A percentile compares a stretch with the other conserved stretches of the same genome.
Conservation (phyloP, 2,329 filamentous ascomycete genomes). For the Arachnomyces sp. region DNA sequence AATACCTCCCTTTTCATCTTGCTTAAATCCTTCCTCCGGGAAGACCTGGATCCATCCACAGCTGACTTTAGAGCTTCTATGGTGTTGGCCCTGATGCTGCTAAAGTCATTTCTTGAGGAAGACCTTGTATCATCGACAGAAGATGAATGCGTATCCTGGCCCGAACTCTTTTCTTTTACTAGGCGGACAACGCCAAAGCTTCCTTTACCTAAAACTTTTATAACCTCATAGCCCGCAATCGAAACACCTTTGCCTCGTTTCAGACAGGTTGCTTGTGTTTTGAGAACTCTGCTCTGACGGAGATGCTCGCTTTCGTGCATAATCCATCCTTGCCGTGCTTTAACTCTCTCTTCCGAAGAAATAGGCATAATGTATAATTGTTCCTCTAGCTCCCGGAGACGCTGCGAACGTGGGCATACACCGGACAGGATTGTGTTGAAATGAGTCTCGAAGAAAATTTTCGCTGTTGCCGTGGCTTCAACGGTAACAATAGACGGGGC, state of each 20-base stretch:
- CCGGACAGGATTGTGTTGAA: slow-evolving; percentile 63
- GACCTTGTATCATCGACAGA: slow-evolving; percentile 12
- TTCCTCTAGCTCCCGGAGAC: slow-evolving; percentile 56
- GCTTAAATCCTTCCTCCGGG: slow-evolving; percentile 23
- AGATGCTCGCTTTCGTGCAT: slow-evolving; percentile 65
- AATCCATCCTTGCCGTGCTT: slow-evolving; percentile 52
- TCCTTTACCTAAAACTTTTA: slow-evolving; percentile 82
- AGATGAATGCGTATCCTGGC: not conserved
- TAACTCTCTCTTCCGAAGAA: slow-evolving; percentile 48
- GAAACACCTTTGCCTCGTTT: slow-evolving; percentile 43
- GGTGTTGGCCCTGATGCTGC: slow-evolving; percentile 11
- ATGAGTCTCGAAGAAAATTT: slow-evolving; percentile 77
- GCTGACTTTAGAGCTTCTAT: slow-evolving; percentile 16
- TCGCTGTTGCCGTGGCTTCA: slow-evolving; percentile 71
- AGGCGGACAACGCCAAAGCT: slow-evolving; percentile 90
- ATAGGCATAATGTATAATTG: slow-evolving; percentile 55
- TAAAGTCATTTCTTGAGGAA: slow-evolving; percentile 8
- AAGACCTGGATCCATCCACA: slow-evolving; percentile 16
- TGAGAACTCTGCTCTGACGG: slow-evolving; percentile 64
- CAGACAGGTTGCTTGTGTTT: slow-evolving; percentile 47
- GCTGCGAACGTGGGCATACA: slow-evolving; percentile 52
- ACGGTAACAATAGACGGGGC: slow-evolving; percentile 50
- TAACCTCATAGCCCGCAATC: slow-evolving; percentile 63
- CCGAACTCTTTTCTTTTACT: slow-evolving; percentile 57
- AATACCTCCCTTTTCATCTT: slow-evolving; percentile 56